Base-by-base conservation (phyloP, 208 protist species). In the Leishmania turanica region DNA sequence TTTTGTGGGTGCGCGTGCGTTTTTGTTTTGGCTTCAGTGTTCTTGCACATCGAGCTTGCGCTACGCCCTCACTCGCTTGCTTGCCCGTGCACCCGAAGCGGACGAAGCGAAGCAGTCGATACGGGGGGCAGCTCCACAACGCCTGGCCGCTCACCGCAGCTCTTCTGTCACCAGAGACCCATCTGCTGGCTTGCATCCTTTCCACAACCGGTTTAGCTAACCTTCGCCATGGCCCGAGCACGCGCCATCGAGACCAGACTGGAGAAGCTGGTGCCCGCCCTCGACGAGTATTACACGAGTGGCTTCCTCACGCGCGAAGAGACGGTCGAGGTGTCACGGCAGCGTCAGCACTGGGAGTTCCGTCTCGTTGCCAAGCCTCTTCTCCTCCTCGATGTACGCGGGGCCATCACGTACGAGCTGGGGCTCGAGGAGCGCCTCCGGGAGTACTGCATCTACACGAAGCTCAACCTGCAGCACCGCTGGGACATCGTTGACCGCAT, bases 261-360 rank as follows among this genome's bases (percentile, higher is more conserved):
- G 40, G 93, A 97, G 89, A 95, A 95, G 89, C 88, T 96, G 49
- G 83, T 95, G 40, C 95, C 95, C 7, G 85, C 93, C 40, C 64
- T 96, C 58, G 93, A 97, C 74, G 95, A 97, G 87, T 96, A 93
- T 88, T 97, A 92, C 86, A 90, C 91, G 51, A 88, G 87, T 77
- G 95, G 95, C 56, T 94, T 96, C 76, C 89, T 97, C 42, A 93
- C 89, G 0, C 89, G 87, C 45, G 83, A 89, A 11, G 92, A 96
- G 83, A 90, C 88, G 13, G 82, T 88, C 31, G 87, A 95, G 66
- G 84, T 97, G 13, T 88, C 89, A 58, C 93, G 93, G 45, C 82
- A 91, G 74, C 93, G 95, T 49, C 91, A 90, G 54, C 91, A 96
- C 84, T 94, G 89, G 88, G 93, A 97, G 84, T 97, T 96, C 86